These are phyloP conservation scores for Paecilomyces sp. DNA, from an alignment of 2,329 filamentous ascomycete genomes.

Conservation along the genomic window DNA sequence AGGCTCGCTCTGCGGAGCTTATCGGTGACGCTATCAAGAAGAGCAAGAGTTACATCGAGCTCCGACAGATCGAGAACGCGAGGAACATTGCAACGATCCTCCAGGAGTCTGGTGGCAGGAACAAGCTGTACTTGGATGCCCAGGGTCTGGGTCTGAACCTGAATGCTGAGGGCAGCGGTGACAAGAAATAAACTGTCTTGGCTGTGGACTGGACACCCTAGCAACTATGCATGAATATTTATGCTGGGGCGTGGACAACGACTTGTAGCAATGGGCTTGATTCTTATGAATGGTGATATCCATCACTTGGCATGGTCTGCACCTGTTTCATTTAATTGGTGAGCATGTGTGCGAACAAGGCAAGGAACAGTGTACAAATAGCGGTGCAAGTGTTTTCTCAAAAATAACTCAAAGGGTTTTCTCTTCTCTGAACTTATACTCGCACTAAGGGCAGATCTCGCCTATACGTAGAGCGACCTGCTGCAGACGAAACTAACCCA, in stretches of 20 bases:
- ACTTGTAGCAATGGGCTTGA: background rate
- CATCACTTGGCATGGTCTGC: background rate
- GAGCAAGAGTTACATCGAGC: slow-evolving; percentile 90
- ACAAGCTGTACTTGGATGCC: slow-evolving; percentile 89
- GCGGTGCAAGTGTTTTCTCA: background rate
- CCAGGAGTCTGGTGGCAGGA: slow-evolving; percentile 77
- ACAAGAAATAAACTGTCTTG: slow-evolving; percentile 21
- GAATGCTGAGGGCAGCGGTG: slow-evolving; percentile 27
- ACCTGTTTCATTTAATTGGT: background rate
- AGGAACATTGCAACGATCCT: slow-evolving; percentile 79
- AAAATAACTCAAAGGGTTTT: background rate
- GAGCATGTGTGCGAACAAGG: background rate
- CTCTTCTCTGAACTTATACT: background rate
- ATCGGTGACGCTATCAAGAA: slow-evolving; percentile 99
- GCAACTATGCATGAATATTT: background rate
- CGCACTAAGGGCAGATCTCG: background rate
- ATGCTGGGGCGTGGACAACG: background rate
- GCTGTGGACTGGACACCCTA: background rate
- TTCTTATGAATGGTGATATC: background rate
- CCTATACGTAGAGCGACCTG: background rate
- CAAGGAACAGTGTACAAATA: background rate
- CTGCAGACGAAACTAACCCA: no score
- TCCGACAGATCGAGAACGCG: slow-evolving; percentile 97
- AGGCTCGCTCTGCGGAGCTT: slow-evolving; percentile 93
- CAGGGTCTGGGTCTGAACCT: slow-evolving; percentile 91